These are phyloP conservation scores for Populus euphratica DNA, from an alignment of 345 rosid species.

Conservation along the genomic window DNA sequence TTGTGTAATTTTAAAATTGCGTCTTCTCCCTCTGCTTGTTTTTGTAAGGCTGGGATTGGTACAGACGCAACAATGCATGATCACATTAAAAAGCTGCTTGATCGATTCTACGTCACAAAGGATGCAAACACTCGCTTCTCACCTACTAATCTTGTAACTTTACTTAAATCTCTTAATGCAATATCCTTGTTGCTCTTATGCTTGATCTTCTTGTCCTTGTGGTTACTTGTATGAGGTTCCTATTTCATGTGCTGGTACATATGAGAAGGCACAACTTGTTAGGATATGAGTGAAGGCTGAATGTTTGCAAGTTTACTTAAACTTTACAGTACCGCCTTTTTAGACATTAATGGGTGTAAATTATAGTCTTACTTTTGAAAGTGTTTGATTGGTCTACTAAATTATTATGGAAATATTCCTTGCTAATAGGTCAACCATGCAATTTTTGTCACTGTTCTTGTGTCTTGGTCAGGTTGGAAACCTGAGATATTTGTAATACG, in stretches of 20 bases:
- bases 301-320: not conserved
- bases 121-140: constrained; percentile 80
- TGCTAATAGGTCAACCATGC: too few species aligned
- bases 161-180: not conserved
- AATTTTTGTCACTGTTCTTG: too few species aligned
- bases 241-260: not conserved
- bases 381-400: too few species aligned
- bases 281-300: not conserved
- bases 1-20: not conserved
- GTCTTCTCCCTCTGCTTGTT: constrained; percentile 12
- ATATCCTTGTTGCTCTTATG: not conserved
- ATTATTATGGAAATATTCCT: too few species aligned
- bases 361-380: too few species aligned
- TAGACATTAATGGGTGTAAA: not conserved
- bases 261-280: not conserved
- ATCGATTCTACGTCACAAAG: constrained; percentile 90
- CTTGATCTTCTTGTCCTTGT: constrained; percentile 3
- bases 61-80: constrained; percentile 99
- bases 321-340: not conserved
- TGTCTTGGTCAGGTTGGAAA: too few species aligned
- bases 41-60: constrained; percentile 83
- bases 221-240: not conserved
- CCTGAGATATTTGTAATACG: too few species aligned
- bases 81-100: constrained; percentile 94
- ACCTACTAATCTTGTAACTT: constrained; percentile 81